Base-by-base conservation (phyloP, 2,329 filamentous ascomycete species). In the Talaromyces funiculosus region DNA sequence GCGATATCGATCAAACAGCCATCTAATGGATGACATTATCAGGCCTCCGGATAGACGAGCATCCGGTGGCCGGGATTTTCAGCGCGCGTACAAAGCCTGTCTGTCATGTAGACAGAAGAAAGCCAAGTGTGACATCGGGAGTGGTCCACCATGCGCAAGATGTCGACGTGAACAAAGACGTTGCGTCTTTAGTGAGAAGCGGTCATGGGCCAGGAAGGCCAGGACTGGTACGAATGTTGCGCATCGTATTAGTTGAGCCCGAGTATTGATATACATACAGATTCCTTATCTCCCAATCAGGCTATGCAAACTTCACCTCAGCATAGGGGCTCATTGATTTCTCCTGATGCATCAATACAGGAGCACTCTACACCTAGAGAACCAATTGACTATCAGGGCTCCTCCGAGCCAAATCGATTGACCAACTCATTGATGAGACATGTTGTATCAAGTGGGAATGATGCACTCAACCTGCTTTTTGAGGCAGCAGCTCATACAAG, bases 81-180 rank as follows among this genome's bases (percentile, higher is more conserved):
- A 82, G 69, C 79, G 80, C 62, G 79, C 80, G 38, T 82, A 82
- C 76, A 82, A 82, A 69, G 80, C 80, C 22, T 82, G 80, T 67
- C 77, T 81, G 61, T 77, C 79, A 61, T 82, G 80, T 65, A 79
- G 80, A 55, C 77, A 80, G 65, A 74, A 79, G 57, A 82, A 82
- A 70, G 78, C 80, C 55, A 81, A 80, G 69, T 82, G 80, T 64
- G 79, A 82, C 40, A 68, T 81, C 26, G 75, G 75, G 6, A 67
- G 66, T 31, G 64, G 71, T 59, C 73, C 73, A 45, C 73, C 79
- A 33, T 82, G 80, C 66, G 75, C 78, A 49, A 71, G 79, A 67
- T 82, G 80, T 67, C 75, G 77, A 61, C 73, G 80, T 54, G 80
- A 82, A 64, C 78, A 81, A 73, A 74, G 78, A 65, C 75, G 80